phyloP scores from a whole-genome alignment of 352 stramenopile genomes.

The Phytophthora tubulina region DNA sequence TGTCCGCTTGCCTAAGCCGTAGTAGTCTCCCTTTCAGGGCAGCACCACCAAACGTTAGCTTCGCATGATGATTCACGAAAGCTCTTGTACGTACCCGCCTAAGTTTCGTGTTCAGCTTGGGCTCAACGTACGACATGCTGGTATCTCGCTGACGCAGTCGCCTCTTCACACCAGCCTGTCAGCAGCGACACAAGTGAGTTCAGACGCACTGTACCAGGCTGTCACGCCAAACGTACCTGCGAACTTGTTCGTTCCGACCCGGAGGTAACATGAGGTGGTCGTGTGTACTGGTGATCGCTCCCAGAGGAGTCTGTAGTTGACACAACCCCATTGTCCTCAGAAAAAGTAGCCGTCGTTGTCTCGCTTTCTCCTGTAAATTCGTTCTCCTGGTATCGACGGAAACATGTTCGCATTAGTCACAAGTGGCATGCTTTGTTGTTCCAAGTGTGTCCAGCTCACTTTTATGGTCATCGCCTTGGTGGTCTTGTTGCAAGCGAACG shows the following conservation, averaged over 20 bases:
- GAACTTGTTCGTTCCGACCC: constrained; percentile 13
- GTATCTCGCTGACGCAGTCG: constrained; percentile 54
- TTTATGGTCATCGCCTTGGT: not conserved
- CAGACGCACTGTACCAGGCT: not conserved
- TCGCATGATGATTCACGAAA: not conserved
- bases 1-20: constrained; percentile 61
- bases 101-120: constrained; percentile 72
- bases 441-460: constrained; percentile 6
- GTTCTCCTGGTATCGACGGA: constrained; percentile 11
- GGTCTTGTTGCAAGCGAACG: not conserved
- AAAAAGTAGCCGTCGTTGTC: not conserved
- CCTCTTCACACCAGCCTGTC: constrained; percentile 28
- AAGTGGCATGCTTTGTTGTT: not conserved
- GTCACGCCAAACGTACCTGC: constrained; percentile 22
- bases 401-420: constrained; percentile 10
- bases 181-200: constrained; percentile 4
- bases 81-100: constrained; percentile 45
- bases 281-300: not conserved
- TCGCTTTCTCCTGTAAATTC: not conserved
- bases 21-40: constrained; percentile 64
- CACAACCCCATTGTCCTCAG: not conserved
- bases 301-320: not conserved
- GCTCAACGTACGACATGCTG: constrained; percentile 62
- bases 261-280: not conserved
- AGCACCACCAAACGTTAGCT: constrained; percentile 10